phyloP scores from a whole-genome alignment of 352 stramenopile genomes.

The Phytophthora pisi region DNA sequence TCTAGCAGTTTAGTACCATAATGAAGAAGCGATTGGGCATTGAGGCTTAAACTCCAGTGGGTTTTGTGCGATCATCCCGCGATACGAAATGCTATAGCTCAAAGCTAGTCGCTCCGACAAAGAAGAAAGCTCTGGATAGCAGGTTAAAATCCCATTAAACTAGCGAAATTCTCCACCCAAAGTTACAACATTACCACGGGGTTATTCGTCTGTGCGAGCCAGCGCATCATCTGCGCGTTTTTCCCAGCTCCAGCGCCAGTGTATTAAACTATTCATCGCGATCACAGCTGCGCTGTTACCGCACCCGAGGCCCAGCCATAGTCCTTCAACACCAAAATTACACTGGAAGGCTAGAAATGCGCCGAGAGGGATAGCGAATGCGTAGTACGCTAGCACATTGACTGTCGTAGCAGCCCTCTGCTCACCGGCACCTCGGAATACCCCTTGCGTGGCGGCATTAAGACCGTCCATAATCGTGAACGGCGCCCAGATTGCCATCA shows the following conservation, averaged over 20 bases:
- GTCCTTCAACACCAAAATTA: conserved; percentile 47
- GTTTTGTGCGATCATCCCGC: too few relatives aligned
- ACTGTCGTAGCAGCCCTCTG: conserved; percentile 55
- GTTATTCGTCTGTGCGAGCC: not conserved
- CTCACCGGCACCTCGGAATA: conserved; percentile 61
- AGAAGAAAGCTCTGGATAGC: too few relatives aligned
- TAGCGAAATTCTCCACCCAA: too few relatives aligned
- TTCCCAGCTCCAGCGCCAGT: conserved; percentile 9
- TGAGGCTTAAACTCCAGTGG: too few relatives aligned
- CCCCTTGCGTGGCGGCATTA: conserved; percentile 57
- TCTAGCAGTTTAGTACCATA: too few relatives aligned
- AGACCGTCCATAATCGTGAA: conserved; percentile 37
- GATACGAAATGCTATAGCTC: too few relatives aligned
- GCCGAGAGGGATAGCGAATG: conserved; percentile 60
- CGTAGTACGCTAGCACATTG: conserved; percentile 72
- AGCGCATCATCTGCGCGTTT: not conserved
- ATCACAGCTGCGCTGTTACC: conserved; percentile 11
- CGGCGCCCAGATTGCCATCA: conserved; percentile 46
- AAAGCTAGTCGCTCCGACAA: too few relatives aligned
- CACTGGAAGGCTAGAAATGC: conserved; percentile 53
- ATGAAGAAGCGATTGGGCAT: too few relatives aligned
- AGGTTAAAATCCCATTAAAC: too few relatives aligned
- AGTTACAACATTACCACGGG: too few relatives aligned
- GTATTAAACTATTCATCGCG: conserved; percentile 2
- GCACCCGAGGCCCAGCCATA: conserved; percentile 57